Conservation (phyloP, 2,329 filamentous ascomycete species). For the Exutisphaerella laricina region DNA sequence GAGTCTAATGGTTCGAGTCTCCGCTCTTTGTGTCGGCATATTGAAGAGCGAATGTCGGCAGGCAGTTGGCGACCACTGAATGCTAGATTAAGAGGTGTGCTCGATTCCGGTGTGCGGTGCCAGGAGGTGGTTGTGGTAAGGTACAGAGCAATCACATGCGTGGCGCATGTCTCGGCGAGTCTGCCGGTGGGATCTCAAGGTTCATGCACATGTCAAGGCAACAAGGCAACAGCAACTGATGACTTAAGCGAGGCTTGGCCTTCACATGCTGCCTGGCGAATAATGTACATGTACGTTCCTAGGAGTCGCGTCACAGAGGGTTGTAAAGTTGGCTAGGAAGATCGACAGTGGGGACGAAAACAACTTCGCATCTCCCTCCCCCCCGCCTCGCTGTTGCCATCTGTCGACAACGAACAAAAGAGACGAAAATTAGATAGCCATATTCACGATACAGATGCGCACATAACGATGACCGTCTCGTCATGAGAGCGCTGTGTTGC, state of each 20-base stretch:
- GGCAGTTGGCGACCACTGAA: not conserved
- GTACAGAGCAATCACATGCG: conserved; percentile 5
- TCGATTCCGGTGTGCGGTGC: not conserved
- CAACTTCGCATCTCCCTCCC: too few species aligned
- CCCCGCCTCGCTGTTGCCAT: too few species aligned
- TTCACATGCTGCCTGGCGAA: not conserved
- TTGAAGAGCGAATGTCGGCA: conserved; percentile 4
- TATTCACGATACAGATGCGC: too few species aligned
- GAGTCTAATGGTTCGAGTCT: not conserved
- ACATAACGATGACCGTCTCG: too few species aligned
- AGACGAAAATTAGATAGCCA: too few species aligned
- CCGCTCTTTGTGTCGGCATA: conserved; percentile 1
- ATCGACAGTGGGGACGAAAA: too few species aligned
- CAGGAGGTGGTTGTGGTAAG: conserved; percentile 1
- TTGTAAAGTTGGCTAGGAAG: too few species aligned
- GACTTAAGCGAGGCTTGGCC: not conserved
- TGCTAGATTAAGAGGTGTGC: conserved; percentile 1
- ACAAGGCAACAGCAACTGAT: not conserved
- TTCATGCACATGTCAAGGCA: conserved; percentile 9
- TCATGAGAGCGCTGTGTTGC: too few species aligned
- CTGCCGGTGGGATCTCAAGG: conserved; percentile 1
- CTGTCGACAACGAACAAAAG: too few species aligned
- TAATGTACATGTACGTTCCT: too few species aligned
- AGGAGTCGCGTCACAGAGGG: too few species aligned
- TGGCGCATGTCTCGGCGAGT: not conserved